These are phyloP conservation scores for Scheffersomyces lignicola DNA, from an alignment of 1,139 yeast genomes.

Conservation along the genomic window DNA sequence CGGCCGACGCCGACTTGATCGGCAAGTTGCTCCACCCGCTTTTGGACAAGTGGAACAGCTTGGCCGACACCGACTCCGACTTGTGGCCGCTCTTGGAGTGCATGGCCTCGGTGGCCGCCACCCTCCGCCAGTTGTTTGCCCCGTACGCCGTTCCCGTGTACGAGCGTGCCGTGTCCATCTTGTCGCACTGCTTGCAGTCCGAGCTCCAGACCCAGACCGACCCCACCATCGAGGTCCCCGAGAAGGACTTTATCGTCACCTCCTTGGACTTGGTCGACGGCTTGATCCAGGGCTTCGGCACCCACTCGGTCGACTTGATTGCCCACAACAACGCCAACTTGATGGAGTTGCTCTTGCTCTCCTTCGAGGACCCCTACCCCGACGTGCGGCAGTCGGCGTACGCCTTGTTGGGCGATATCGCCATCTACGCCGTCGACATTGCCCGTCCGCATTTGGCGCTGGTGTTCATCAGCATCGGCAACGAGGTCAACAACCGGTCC, in stretches of 20 bases:
- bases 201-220: conserved; percentile 67
- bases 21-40: conserved; percentile 75
- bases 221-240: conserved; percentile 75
- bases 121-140: conserved; percentile 79
- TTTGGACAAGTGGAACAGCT: conserved; percentile 71
- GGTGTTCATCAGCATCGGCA: conserved; percentile 63
- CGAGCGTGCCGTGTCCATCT: conserved; percentile 69
- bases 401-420: conserved; percentile 88
- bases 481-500: conserved; percentile 59
- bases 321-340: conserved; percentile 43
- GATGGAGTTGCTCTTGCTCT: conserved; percentile 63
- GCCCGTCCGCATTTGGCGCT: conserved; percentile 58
- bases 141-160: conserved; percentile 93
- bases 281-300: conserved; percentile 81
- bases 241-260: conserved; percentile 87
- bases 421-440: conserved; percentile 60
- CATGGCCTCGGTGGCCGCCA: conserved; percentile 87
- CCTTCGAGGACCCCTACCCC: conserved; percentile 72
- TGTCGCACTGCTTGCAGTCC: conserved; percentile 65
- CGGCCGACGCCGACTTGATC: conserved; percentile 56
- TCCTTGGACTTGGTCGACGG: conserved; percentile 91
- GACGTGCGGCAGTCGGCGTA: conserved; percentile 93
- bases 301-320: conserved; percentile 60
- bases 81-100: conserved; percentile 93
- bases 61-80: conserved; percentile 76